Evolutionary conservation across 331 rosid genomes (phyloP), one percentile per base, ranked within the genome.

Genomic region (Pyrus hybrid): DNA sequence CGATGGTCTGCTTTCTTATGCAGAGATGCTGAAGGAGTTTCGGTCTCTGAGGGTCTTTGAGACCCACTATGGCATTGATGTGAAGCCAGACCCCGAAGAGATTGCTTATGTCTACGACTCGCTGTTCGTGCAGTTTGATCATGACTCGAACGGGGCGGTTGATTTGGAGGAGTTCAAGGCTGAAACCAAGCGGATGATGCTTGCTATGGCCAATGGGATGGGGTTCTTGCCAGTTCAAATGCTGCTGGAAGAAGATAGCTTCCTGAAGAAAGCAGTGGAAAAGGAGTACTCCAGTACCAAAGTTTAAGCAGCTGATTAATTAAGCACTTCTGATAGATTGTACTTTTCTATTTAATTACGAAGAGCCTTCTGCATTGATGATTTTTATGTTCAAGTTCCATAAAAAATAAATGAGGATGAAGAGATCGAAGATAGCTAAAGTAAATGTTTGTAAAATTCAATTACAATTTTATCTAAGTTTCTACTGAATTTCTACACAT

Each of bases 11-110:
- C 91, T 86, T 2, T 87, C 82, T 7, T 86, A 84, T 16, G 76
- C 84, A 8, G 96, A 92, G 85, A 87, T 92, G 97, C 32, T 92
- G 75, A 88, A 76, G 84, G 96, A 92, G 85, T 78, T 92, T 29
- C 84, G 81, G 68, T 70, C 89, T 57, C 74, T 92, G 21, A 81
- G 93, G 71, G 86, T 90, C n/a, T 72, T 92, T 1, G 92, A 92
- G 70, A 88, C 87, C 2, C 85, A 84, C 45, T 81, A 67, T 7
- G 88, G 88, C 54, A 23, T 78, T 5, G 88, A 81, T 8, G 77
- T 62, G 53, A 74, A 81, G 63, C 67, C 74, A 2, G 81, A 81
- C 20, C 83, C 85, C 0, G 74, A 65, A 4, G 96, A 92, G 82
- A 81, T 85, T 78, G 80, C 91, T 67, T 81, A 71, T 47, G 85